Evolutionary conservation across 2,329 filamentous ascomycete genomes (phyloP), one percentile per base, ranked within the genome.

Genomic region (Penicillium palitans): DNA sequence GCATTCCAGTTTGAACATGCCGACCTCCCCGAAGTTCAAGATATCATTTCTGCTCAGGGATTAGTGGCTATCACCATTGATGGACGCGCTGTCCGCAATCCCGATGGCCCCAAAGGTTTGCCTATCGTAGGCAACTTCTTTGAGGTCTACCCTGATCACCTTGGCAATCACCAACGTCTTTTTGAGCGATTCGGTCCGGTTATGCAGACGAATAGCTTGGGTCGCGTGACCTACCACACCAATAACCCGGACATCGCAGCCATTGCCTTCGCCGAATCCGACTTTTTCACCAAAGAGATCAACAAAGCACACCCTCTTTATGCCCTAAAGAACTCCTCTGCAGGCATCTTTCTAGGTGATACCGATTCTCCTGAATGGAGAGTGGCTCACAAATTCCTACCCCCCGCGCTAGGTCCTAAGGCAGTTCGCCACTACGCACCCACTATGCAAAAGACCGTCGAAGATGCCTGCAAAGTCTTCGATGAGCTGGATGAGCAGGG

Each of bases 121-220:
- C 73, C 73, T 2, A 50, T 79, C n/a, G 70, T 85, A 4, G 83
- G 83, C n/a, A 84, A 79, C 63, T 82, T 79, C 69, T 80, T 81
- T 46, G 81, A 85, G 58, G 69, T 85, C 12, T 86, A 78, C 64
- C 83, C 83, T 0, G 83, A 86, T 61, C 82, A 84, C 59, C 74
- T 86, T 1, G 83, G 83, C 3, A 85, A 85, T 68, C 79, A 84
- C 57, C 77, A 84, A 45, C 76, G 82, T 0, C 71, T 84, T 0
- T 85, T 84, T 52, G 78, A 80, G 1, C 76, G 76, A 40, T 84
- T 83, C 59, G 83, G 83, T 0, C 77, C 79, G 0, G 59, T 85
- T 1, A 77, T 85, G 66, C 77, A 77, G 61, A 84, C 82, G 0
- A 80, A 67, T 24, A 83, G 79, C 66, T 78, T 85, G 72, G 83